Evolutionary conservation across 208 protist species (phyloP).

Genomic region (Leishmania aethiopica): DNA sequence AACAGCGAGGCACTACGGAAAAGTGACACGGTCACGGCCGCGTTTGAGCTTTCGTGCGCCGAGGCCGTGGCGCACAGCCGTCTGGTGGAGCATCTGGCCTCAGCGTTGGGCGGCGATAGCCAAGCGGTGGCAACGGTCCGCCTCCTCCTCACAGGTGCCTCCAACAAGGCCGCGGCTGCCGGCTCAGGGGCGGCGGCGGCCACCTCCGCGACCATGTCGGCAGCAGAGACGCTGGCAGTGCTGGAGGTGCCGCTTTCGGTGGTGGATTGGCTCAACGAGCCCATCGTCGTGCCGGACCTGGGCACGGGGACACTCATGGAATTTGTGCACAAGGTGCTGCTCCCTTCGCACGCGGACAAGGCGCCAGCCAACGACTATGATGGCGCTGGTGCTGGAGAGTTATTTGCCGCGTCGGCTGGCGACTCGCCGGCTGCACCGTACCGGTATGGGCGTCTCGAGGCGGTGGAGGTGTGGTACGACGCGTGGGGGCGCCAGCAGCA

Average conservation of each 20-base stretch:
- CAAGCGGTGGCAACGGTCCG: not conserved
- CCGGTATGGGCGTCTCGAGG: not conserved
- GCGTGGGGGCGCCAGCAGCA: constrained; percentile 13
- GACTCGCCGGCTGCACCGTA: not conserved
- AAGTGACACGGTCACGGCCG: constrained; percentile 18
- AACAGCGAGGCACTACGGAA: constrained; percentile 50
- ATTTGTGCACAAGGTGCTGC: not conserved
- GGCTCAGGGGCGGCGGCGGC: not conserved
- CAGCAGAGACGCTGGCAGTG: constrained; percentile 6
- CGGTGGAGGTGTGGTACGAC: constrained; percentile 4
- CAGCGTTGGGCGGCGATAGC: constrained; percentile 2
- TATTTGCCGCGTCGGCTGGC: not conserved
- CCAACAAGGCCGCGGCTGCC: not conserved
- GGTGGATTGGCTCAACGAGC: constrained; percentile 13
- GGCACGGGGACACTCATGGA: not conserved
- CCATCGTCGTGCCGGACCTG: constrained; percentile 18
- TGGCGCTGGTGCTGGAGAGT: not conserved
- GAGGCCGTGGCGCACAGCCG: constrained; percentile 38
- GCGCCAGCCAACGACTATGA: not conserved
- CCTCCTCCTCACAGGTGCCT: constrained; percentile 6
- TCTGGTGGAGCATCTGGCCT: constrained; percentile 26
- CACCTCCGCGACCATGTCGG: no score
- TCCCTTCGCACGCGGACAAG: not conserved
- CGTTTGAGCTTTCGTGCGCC: constrained; percentile 43
- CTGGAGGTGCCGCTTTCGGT: constrained; percentile 17